Evolutionary conservation across 208 protist species (phyloP), one percentile per base, ranked within the genome.

Genomic region (Trypanosoma vivax): DNA sequence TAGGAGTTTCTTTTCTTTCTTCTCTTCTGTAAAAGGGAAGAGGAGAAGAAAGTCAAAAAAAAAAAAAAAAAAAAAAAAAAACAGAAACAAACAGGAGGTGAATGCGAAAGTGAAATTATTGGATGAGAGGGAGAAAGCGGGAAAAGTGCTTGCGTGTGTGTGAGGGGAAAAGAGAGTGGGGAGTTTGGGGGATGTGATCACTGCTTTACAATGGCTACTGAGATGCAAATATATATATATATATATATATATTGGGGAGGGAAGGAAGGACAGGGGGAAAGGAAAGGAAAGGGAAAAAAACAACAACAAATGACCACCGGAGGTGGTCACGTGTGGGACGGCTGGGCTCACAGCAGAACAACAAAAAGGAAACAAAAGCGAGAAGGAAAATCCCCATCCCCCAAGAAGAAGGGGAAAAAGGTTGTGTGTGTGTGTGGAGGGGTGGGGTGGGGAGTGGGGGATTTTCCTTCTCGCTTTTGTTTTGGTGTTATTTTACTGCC

Each of bases 81-180:
- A 14, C 9, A 37, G 14, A 14, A 37, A 37, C 9, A 37, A 37
- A 30, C 7, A 50, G 11, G 43, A 30, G 24, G 30, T 31, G 30
- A 50, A 29, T 31, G n/a, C n/a, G 23, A 30, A n/a, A 29, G 43
- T 31, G 43, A 16, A 50, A 41, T 34, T 19, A 40, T 13, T 25
- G 11, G 11, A 3, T 24, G 38, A 7, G 34, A n/a, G 25, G 14
- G 25, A 34, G 29, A 59, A 33, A 19, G 31, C 6, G 9, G 29
- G 25, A 39, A 38, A 29, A 59, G 27, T 33, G 31, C 16, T 14
- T 41, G 33, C 41, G 29, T 1, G 46, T 19, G 11, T n/a, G 16
- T 19, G 18, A 59, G 11, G 38, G 14, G 38, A 40, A 45, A 29
- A 57, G 39, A 60, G n/a, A n/a, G n/a, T n/a, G n/a, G n/a, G n/a